These are phyloP conservation scores for Lophium mytilinum DNA, from an alignment of 495 filamentous ascomycete genomes.

Conservation along the genomic window DNA sequence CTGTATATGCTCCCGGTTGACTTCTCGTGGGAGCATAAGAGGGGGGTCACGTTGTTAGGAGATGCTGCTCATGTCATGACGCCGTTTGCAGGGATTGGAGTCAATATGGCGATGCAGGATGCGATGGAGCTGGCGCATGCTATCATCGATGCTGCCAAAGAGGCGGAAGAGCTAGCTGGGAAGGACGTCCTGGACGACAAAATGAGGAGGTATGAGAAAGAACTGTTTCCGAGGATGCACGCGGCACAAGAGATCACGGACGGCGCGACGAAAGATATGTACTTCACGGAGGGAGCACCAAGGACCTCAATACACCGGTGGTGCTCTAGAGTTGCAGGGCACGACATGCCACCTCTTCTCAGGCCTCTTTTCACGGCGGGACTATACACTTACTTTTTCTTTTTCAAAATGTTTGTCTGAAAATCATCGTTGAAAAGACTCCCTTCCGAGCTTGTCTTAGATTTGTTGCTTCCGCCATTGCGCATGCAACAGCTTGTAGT, in stretches of 20 bases:
- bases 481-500: too few species aligned
- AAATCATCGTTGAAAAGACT: too few species aligned
- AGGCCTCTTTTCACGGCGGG: too few species aligned
- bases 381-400: too few species aligned
- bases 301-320: background rate
- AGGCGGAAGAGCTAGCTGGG: constrained; percentile 19
- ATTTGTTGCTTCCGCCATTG: too few species aligned
- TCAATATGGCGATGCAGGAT: constrained; percentile 52
- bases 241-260: background rate
- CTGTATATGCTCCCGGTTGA: constrained; percentile 49
- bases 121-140: constrained; percentile 47
- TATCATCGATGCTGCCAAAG: constrained; percentile 26
- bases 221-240: constrained; percentile 27
- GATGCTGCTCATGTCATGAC: constrained; percentile 59
- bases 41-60: constrained; percentile 47
- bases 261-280: background rate
- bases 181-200: constrained; percentile 20
- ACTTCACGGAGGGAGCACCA: background rate
- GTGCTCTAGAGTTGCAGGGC: background rate
- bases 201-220: constrained; percentile 33
- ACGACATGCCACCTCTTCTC: background rate
- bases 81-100: constrained; percentile 52
- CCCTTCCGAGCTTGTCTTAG: too few species aligned
- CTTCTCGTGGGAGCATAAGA: constrained; percentile 37
- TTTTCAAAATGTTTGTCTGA: too few species aligned